Percentiles rank a stretch among this genome's conserved stretches.
phyloP scores from a whole-genome alignment of 176 grass and related monocot species.

The Triticum dicoccoides region DNA sequence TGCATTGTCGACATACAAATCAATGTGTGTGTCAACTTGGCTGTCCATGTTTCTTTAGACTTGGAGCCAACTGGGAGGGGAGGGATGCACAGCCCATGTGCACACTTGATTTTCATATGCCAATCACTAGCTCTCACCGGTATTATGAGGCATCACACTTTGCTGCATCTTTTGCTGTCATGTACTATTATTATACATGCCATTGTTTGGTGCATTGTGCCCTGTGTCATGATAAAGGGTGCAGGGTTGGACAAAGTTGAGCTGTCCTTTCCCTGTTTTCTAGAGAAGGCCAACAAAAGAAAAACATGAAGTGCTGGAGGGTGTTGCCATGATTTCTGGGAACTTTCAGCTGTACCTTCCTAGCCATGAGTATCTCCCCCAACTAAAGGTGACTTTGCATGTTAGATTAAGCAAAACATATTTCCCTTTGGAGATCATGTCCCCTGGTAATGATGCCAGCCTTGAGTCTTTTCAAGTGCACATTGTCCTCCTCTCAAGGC shows the following conservation, averaged over 20 bases:
- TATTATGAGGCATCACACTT: constrained; percentile 49
- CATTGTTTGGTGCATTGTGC: constrained; percentile 53
- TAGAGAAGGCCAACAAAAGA: constrained; percentile 8
- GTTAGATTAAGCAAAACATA: constrained; percentile 58
- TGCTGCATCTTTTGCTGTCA: constrained; percentile 51
- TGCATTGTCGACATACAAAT: constrained; percentile 25
- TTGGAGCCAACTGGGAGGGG: constrained; percentile 41
- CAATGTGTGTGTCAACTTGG: constrained; percentile 11
- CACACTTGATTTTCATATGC: constrained; percentile 40
- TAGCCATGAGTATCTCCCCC: constrained; percentile 47
- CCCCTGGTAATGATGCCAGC: constrained; percentile 47
- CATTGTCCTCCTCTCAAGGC: constrained; percentile 34
- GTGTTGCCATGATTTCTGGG: constrained; percentile 52
- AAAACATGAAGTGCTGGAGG: constrained; percentile 40
- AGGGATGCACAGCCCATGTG: constrained; percentile 57
- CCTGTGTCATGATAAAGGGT: constrained; percentile 48
- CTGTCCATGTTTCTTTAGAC: constrained; percentile 33
- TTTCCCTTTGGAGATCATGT: constrained; percentile 64
- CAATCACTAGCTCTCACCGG: constrained; percentile 21
- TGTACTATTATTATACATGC: constrained; percentile 26
- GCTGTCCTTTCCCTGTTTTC: constrained; percentile 41
- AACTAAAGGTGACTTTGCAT: constrained; percentile 42
- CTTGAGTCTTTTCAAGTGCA: constrained; percentile 51
- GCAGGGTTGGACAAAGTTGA: constrained; percentile 48
- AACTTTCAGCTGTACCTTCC: constrained; percentile 51